These are phyloP conservation scores for Monosporascus sp. DNA, from an alignment of 2,329 filamentous ascomycete genomes.

Conservation along the genomic window DNA sequence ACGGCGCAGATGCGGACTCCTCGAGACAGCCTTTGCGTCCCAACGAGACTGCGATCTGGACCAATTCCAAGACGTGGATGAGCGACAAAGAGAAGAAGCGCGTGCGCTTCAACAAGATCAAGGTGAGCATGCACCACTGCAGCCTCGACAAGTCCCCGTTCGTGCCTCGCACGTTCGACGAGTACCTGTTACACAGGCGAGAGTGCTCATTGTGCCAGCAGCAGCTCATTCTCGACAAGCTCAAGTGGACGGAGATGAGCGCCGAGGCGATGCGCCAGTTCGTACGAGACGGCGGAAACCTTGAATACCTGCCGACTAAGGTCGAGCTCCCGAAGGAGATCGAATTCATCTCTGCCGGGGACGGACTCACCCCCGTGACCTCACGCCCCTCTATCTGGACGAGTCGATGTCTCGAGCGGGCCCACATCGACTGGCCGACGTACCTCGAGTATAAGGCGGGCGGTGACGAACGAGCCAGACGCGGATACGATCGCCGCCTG, in stretches of 20 bases:
- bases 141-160: constrained; percentile 32
- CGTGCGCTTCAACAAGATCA: constrained; percentile 29
- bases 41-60: background rate
- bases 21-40: background rate
- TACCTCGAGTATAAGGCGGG: constrained; percentile 2
- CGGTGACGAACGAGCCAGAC: constrained; percentile 3
- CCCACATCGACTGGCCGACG: constrained; percentile 9
- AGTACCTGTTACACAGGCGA: constrained; percentile 14
- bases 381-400: constrained; percentile 8
- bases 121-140: constrained; percentile 29
- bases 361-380: constrained; percentile 2
- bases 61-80: constrained; percentile 22
- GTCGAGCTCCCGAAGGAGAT: constrained; percentile 2
- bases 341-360: background rate
- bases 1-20: no score
- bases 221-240: background rate
- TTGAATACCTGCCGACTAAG: background rate
- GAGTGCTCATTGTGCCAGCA: constrained; percentile 3
- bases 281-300: background rate
- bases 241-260: constrained; percentile 6
- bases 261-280: background rate
- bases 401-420: background rate
- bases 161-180: constrained; percentile 28
- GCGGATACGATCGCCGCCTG: background rate
- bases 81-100: constrained; percentile 29